Conservation (phyloP, 1,284 basidiomycete genomes). For the Stygiomarasmius scandens region DNA sequence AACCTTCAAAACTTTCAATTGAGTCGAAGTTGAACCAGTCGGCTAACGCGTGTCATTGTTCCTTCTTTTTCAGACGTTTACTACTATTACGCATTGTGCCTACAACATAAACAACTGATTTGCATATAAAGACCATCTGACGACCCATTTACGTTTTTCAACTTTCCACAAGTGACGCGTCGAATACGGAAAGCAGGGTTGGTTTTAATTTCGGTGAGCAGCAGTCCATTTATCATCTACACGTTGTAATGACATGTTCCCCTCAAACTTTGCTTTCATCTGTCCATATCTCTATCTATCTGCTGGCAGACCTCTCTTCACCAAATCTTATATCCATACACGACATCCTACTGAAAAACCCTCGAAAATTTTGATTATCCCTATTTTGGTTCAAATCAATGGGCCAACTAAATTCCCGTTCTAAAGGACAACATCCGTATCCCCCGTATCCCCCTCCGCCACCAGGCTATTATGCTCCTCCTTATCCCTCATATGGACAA, state of each 20-base stretch:
- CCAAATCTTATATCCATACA: too few species aligned
- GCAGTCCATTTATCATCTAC: neutral
- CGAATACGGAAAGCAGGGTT: neutral
- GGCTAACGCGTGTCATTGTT: too few species aligned
- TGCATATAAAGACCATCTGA: too few species aligned
- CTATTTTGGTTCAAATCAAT: slow-evolving; percentile 4
- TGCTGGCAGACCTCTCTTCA: neutral
- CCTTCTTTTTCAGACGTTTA: too few species aligned
- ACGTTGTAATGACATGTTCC: neutral
- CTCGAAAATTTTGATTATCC: too few species aligned
- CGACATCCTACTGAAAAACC: too few species aligned
- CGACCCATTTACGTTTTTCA: neutral
- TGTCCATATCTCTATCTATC: neutral
- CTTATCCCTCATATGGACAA: neutral
- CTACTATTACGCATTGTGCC: too few species aligned
- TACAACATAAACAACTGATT: too few species aligned
- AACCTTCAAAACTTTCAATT: too few species aligned
- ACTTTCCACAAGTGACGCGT: neutral
- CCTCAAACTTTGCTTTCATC: neutral
- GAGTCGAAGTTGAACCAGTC: too few species aligned
- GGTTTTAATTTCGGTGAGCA: neutral
- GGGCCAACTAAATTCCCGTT: slow-evolving; percentile 7
- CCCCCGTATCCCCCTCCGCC: slow-evolving; percentile 2
- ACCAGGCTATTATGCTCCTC: neutral
- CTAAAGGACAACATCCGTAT: neutral